Base-by-base conservation (phyloP, 495 filamentous ascomycete species). In the Talaromyces wortmannii region DNA sequence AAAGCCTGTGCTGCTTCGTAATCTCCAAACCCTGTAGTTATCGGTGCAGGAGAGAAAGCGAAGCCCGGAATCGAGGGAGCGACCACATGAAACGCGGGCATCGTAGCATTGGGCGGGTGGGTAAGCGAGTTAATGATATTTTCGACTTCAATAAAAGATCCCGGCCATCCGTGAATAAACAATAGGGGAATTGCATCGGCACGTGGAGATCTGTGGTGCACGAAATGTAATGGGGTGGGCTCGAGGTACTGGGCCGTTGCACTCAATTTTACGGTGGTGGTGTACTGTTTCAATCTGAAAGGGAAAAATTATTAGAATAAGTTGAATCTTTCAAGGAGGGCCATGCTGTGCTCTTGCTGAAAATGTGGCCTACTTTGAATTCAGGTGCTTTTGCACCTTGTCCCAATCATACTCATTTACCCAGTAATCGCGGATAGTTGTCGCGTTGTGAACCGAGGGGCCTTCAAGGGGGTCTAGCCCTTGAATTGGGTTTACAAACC, bases 111-210 rank as follows among this genome's bases (percentile, higher is more conserved):
- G 1, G 58, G 31, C 4, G 50, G 52, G 44, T 61, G 43, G n/a
- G 55, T 57, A 10, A 72, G 58, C 50, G 32, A 43, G 3, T 51
- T 29, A 5, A 72, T 60, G 17, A 71, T 54, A 11, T 63, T 59
- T 3, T 17, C 40, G 46, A 67, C 65, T 51, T 73, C 70, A 47
- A 62, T 42, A 57, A 73, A 72, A 29, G 60, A 62, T 30, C 71
- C 69, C 6, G 71, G 69, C 71, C 69, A 73, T 50, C 68, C 68
- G 54, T 73, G 69, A 5, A 66, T 40, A 31, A 68, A 60, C 16
- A 73, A 56, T 11, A 73, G 63, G 12, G 68, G 69, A 30, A 70
- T 66, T n/a, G 68, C 64, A 42, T 59, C 57, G 31, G 15, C 31
- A 12, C 45, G 40, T 10, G 50, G 33, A 46, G 63, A 57, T 23